These are phyloP conservation scores for Eustoma russellianum DNA, from an alignment of 257 asterid genomes.

Conservation along the genomic window DNA sequence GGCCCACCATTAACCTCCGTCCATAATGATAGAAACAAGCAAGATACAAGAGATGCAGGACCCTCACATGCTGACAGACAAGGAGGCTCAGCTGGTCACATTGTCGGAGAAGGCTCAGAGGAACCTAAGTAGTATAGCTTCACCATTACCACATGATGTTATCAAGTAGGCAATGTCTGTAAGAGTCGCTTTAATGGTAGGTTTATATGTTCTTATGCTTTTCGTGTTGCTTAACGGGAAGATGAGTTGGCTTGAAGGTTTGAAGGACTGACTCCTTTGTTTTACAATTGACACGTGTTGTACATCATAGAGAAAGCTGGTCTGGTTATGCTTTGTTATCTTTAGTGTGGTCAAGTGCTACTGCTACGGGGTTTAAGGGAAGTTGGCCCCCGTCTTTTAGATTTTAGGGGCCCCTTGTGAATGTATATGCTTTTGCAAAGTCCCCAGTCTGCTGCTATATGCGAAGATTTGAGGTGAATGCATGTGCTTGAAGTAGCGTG, in stretches of 20 bases:
- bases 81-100: constrained; percentile 26
- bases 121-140: constrained; percentile 26
- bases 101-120: constrained; percentile 29
- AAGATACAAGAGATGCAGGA: constrained; percentile 30
- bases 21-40: constrained; percentile 33
- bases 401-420: constrained; percentile 1
- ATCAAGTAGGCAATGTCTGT: not conserved
- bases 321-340: constrained; percentile 2
- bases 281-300: constrained; percentile 2
- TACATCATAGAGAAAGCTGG: constrained; percentile 13
- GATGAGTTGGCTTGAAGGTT: not conserved
- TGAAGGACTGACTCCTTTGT: not conserved
- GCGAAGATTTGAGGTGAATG: no score
- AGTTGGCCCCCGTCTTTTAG: not conserved
- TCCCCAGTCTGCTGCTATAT: no score
- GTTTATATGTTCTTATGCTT: constrained; percentile 3
- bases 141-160: not conserved
- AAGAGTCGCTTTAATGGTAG: not conserved
- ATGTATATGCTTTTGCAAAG: not conserved
- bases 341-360: not conserved
- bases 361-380: not conserved
- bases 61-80: constrained; percentile 31
- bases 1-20: constrained; percentile 30
- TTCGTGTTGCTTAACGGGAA: constrained; percentile 1
- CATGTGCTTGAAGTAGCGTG: no score